These are phyloP conservation scores for Cymodocea nodosa DNA, from an alignment of 116 monocot genomes.

Conservation along the genomic window DNA sequence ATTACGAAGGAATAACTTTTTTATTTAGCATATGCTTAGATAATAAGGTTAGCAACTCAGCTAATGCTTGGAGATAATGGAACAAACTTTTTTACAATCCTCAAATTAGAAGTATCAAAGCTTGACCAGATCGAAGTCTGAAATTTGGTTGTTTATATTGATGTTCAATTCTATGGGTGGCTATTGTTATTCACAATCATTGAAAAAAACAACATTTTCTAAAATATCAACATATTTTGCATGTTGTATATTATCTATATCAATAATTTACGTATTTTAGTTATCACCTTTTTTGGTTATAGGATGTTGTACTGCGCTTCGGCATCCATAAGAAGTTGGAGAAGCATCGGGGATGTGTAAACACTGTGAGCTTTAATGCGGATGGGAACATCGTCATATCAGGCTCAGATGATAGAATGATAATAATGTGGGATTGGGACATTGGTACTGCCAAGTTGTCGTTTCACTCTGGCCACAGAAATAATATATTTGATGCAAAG, in stretches of 20 bases:
- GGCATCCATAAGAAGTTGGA: slow-evolving; percentile 49
- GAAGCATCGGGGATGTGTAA: slow-evolving; percentile 81
- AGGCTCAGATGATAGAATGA: slow-evolving; percentile 81
- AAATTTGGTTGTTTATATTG: too few species aligned
- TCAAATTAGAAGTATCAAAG: too few species aligned
- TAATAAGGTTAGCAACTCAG: too few species aligned
- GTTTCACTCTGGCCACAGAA: slow-evolving; percentile 64
- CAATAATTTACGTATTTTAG: background rate
- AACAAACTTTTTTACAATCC: too few species aligned
- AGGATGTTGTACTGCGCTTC: slow-evolving; percentile 67
- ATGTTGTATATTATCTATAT: background rate
- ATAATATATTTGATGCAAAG: slow-evolving; percentile 72
- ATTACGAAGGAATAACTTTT: too few species aligned
- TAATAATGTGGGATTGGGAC: slow-evolving; percentile 86
- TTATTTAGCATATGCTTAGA: too few species aligned
- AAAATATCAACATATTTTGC: background rate
- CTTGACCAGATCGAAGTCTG: too few species aligned
- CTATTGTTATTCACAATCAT: background rate
- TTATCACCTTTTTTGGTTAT: slow-evolving; percentile 4
- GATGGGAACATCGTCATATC: slow-evolving; percentile 71
- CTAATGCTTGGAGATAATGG: too few species aligned
- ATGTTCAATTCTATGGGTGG: too few species aligned
- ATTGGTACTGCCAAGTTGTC: slow-evolving; percentile 22
- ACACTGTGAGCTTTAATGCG: slow-evolving; percentile 69
- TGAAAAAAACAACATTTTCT: background rate